Evolutionary conservation across 1,139 yeast species (phyloP), one percentile per base, ranked within the genome.

Genomic region (Candida sanyaensis): DNA sequence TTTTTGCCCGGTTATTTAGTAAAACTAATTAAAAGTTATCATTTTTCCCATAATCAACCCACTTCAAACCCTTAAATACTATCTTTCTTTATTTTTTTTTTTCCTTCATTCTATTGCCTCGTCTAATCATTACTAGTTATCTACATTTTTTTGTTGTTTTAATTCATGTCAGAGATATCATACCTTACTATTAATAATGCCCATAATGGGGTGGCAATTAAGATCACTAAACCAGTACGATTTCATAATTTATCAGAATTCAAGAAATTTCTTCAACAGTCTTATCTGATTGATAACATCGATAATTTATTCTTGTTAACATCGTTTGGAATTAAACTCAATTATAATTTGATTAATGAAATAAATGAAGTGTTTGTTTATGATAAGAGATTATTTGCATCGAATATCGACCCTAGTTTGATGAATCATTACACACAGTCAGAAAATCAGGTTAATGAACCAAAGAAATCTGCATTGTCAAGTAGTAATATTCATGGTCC

Each of bases 321-420:
- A 0, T 81, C 88, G 2, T 84, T 78, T 64, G 93, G 91, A 0
- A 75, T 79, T 42, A 82, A 79, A 56, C 68, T 85, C 54, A 83
- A 80, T 61, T 81, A 73, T 55, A 69, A 73, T 36, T 74, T 77
- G 59, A 66, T 80, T 43, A 70, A 72, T 53, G 79, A 74, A 44
- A 56, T 70, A 31, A 67, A 66, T 45, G 86, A 82, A 48, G 69
- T 85, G 3, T 85, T 77, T 60, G 81, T 80, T 0, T 84, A 75
- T 63, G 88, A 85, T 59, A 78, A 84, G 58, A 68, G 81, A 45
- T 63, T 80, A 42, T 84, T 84, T 53, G 55, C 56, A 4, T 41
- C 45, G 33, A 32, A 40, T 27, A 50, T 49, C n/a, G 47, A 57
- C 9, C 45, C 46, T 2, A 32, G 47, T 0, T 31, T 55, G 23